A percentile compares a stretch with the other conserved stretches of the same genome.
phyloP scores from a whole-genome alignment of 1,284 basidiomycete genomes.

The Quambalaria eucalypti region DNA sequence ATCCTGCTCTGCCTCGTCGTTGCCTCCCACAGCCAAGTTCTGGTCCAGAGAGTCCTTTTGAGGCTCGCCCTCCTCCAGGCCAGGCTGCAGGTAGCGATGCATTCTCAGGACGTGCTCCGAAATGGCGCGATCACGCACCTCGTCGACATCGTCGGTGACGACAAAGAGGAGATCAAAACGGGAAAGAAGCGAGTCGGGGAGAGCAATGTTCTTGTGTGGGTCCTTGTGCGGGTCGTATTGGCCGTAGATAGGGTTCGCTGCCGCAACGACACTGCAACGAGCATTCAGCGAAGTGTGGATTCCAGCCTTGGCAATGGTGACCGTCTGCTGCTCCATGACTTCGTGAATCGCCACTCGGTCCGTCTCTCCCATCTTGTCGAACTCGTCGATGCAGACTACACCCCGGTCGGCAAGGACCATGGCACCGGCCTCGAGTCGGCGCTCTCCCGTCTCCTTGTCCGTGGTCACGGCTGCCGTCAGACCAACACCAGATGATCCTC shows the following conservation, averaged over 20 bases:
- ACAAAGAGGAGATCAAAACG: conserved; percentile 98
- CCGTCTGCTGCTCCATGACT: conserved; percentile 97
- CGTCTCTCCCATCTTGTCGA: conserved; percentile 99
- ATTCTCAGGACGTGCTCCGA: conserved; percentile 96
- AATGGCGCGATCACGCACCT: conserved; percentile 82
- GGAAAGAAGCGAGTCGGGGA: conserved; percentile 93
- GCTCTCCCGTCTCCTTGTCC: conserved; percentile 88
- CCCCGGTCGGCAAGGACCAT: conserved; percentile 99
- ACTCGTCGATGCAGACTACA: conserved; percentile 98
- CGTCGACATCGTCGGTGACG: conserved; percentile 95
- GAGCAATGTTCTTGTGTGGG: conserved; percentile 94
- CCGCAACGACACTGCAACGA: conserved; percentile 91
- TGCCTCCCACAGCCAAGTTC: conserved; percentile 39
- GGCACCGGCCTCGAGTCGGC: conserved; percentile 90
- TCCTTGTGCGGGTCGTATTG: conserved; percentile 99
- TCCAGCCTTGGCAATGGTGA: conserved; percentile 97
- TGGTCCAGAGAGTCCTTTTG: conserved; percentile 70
- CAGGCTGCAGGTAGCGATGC: conserved; percentile 92
- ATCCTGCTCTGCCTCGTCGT: conserved; percentile 21
- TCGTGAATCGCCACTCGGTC: conserved; percentile 99
- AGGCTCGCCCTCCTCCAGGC: conserved; percentile 78
- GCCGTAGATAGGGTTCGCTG: conserved; percentile 97
- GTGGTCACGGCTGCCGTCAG: conserved; percentile 98
- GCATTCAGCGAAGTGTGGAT: conserved; percentile 98
- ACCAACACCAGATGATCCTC: conserved; percentile 96